Base-by-base conservation (phyloP, 345 rosid species). In the Eucalyptus marginata region DNA sequence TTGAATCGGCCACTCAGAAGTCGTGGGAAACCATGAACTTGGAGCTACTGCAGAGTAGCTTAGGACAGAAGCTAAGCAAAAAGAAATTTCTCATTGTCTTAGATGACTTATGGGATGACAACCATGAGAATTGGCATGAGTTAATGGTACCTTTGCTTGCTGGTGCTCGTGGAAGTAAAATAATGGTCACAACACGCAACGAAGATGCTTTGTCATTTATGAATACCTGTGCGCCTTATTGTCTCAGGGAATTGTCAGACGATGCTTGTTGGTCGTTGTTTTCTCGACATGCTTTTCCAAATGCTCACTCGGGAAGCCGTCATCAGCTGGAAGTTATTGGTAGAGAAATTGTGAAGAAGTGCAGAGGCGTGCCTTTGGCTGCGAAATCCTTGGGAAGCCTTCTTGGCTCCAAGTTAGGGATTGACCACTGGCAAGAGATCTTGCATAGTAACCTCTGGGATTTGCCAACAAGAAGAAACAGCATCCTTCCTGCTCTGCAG, bases 61-160 rank as follows among this genome's bases (percentile, higher is more conserved):
- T 90, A 88, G 68, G 40, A 46, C 20, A 91, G 49, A 86, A 86
- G 36, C 84, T 94, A 44, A 64, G 68, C 25, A 89, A 91, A 68
- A 94, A 89, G 93, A 92, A 91, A 83, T 93, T 93, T 90, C 76
- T 93, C 31, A 58, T 93, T 9, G 89, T 92, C 84, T 76, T 93
- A n/a, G 95, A 93, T 90, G 93, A 92, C 87, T 29, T 92, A n/a
- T 93, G 96, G 96, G 89, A 90, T 56, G 91, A 88, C 43, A 88
- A 84, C 40, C 16, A 50, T 44, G 88, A 68, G 40, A 43, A 86
- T 16, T 90, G 91, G 91, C 46, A 68, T 16, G 50, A 62, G 29
- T 87, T 90, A 10, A 24, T 40, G 29, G 24, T 22, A 31, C 88
- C 89, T 14, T 86, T 90, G 36, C 50, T 43, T 31, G 88, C 50